Percentiles rank a stretch among this genome's conserved stretches.
Evolutionary conservation across 148 eudicot genomes (phyloP).

Genomic region (Salicornia ramosissima): DNA sequence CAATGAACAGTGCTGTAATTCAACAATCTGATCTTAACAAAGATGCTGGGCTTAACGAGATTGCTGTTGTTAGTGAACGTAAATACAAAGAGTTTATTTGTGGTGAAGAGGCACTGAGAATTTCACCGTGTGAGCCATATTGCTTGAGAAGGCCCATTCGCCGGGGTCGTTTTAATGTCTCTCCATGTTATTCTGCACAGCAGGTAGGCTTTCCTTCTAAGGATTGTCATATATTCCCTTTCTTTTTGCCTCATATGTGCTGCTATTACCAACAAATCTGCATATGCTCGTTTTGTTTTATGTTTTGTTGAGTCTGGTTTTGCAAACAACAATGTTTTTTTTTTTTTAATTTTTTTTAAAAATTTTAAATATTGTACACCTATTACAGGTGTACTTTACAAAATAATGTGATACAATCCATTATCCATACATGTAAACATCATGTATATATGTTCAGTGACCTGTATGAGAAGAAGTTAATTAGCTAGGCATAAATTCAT

Average conservation of each 20-base stretch:
- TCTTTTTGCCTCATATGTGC: neutral
- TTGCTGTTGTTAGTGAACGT: conserved; percentile 30
- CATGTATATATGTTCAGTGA: neutral
- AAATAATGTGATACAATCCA: neutral
- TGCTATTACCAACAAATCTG: neutral
- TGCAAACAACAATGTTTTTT: neutral
- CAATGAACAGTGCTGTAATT: conserved; percentile 28
- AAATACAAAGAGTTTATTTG: conserved; percentile 63
- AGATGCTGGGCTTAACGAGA: conserved; percentile 28
- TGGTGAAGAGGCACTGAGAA: conserved; percentile 93
- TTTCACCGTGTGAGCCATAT: conserved; percentile 87
- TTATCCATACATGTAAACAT: too few species aligned
- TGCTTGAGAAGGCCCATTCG: conserved; percentile 94
- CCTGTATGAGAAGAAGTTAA: conserved; percentile 7
- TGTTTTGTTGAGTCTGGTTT: neutral
- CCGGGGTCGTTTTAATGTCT: conserved; percentile 91
- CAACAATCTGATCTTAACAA: conserved; percentile 37
- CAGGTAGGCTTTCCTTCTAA: conserved; percentile 47
- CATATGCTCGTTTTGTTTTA: neutral
- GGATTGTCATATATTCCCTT: neutral
- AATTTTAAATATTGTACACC: neutral
- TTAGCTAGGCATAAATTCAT: neutral
- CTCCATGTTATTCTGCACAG: conserved; percentile 79
- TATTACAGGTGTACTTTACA: neutral
- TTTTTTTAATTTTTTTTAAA: neutral